Conservation (phyloP, 2,329 filamentous ascomycete species). For the Phialophora expanda region DNA sequence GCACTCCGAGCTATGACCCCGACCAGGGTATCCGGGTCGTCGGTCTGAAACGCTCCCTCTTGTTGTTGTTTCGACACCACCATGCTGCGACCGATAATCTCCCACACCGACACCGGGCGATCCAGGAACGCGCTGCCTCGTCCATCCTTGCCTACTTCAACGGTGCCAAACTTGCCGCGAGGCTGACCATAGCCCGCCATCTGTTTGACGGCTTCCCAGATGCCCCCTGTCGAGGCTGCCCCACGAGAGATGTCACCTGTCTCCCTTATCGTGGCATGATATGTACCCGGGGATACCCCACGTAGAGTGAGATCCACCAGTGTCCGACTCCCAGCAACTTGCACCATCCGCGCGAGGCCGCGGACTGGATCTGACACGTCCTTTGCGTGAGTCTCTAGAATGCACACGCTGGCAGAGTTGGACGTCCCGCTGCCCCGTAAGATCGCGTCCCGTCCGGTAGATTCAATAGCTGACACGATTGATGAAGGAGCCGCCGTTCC, state of each 20-base stretch:
- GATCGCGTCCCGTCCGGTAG: constrained; percentile 91
- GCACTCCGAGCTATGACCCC: constrained; percentile 94
- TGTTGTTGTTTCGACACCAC: constrained; percentile 73
- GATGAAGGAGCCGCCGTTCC: constrained; percentile 88
- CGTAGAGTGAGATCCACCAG: constrained; percentile 86
- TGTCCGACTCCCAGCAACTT: constrained; percentile 78
- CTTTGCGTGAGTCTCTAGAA: constrained; percentile 81
- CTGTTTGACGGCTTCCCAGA: constrained; percentile 69
- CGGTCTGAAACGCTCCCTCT: constrained; percentile 65
- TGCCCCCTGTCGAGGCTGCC: constrained; percentile 77
- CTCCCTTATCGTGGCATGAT: constrained; percentile 82
- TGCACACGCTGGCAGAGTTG: constrained; percentile 93
- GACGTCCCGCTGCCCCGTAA: constrained; percentile 84
- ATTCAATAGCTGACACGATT: constrained; percentile 86
- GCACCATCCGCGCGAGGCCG: constrained; percentile 90
- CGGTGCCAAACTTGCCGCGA: constrained; percentile 72
- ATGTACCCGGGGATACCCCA: constrained; percentile 79
- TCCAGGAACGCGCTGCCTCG: constrained; percentile 81
- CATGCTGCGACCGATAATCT: constrained; percentile 92
- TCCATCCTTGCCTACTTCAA: constrained; percentile 77
- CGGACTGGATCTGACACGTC: constrained; percentile 71
- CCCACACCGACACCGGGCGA: constrained; percentile 85
- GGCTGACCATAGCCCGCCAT: constrained; percentile 49
- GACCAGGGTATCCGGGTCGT: constrained; percentile 84
- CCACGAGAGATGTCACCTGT: constrained; percentile 85